A percentile compares a stretch with the other conserved stretches of the same genome.
phyloP scores from a whole-genome alignment of 2,329 filamentous ascomycete species.

The Colletotrichum chrysophilum region DNA sequence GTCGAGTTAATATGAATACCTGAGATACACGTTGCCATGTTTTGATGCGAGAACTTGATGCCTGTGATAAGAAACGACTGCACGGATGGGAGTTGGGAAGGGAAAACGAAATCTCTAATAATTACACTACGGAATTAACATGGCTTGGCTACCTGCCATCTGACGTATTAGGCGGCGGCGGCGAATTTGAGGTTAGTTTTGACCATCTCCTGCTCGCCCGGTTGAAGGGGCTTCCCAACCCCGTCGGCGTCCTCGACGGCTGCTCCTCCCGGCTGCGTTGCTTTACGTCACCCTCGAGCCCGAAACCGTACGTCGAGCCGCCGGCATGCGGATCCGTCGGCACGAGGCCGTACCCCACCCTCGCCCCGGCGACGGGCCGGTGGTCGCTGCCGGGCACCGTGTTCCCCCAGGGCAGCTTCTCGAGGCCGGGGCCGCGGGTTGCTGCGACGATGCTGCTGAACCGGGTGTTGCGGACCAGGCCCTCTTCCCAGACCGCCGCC shows the following conservation, averaged over 20 bases:
- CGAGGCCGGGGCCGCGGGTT: slow-evolving; percentile 39
- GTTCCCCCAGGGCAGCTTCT: slow-evolving; percentile 32
- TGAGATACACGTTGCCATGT: background rate
- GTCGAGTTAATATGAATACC: background rate
- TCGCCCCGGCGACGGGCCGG: slow-evolving; percentile 10
- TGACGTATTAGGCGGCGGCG: background rate
- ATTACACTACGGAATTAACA: background rate
- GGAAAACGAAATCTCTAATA: background rate
- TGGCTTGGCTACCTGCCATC: background rate
- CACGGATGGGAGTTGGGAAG: background rate
- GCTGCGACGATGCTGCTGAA: slow-evolving; percentile 45
- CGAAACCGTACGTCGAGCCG: slow-evolving; percentile 31
- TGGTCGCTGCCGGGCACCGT: slow-evolving; percentile 5
- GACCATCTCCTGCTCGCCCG: slow-evolving; percentile 13
- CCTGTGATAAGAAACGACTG: background rate
- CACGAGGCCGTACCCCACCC: slow-evolving; percentile 22
- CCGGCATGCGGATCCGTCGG: slow-evolving; percentile 24
- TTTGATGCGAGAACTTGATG: background rate
- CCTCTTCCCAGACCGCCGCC: slow-evolving; percentile 34
- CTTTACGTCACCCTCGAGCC: slow-evolving; percentile 33
- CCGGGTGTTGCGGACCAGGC: slow-evolving; percentile 37
- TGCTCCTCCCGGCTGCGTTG: background rate
- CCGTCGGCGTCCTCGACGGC: slow-evolving; percentile 1
- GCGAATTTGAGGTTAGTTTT: background rate
- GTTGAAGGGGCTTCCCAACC: slow-evolving; percentile 6